A percentile compares a stretch with the other conserved stretches of the same genome.
These are phyloP conservation scores for Ophidiomyces ophidiicola DNA, from an alignment of 2,329 filamentous ascomycete species.

Conservation along the genomic window DNA sequence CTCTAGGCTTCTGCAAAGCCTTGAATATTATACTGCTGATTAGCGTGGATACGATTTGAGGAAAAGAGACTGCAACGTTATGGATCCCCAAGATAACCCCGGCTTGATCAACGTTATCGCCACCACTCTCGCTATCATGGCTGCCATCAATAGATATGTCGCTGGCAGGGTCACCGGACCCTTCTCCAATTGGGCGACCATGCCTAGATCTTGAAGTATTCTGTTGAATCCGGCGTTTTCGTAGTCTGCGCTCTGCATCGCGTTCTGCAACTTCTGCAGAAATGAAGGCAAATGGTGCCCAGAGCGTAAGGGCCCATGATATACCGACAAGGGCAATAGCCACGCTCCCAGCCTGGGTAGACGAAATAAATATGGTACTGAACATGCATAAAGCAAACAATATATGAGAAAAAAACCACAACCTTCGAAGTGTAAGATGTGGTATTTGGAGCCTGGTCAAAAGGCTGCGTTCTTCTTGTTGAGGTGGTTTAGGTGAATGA, in stretches of 20 bases:
- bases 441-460: constrained; percentile 60
- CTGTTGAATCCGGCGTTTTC: constrained; percentile 25
- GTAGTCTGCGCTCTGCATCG: constrained; percentile 52
- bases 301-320: constrained; percentile 83
- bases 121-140: constrained; percentile 34
- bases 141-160: constrained; percentile 22
- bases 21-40: constrained; percentile 75
- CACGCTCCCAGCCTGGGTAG: constrained; percentile 58
- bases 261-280: constrained; percentile 79
- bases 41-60: constrained; percentile 81
- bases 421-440: constrained; percentile 71
- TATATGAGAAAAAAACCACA: constrained; percentile 77
- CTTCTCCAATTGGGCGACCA: constrained; percentile 10
- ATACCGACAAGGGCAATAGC: constrained; percentile 74
- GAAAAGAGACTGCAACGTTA: constrained; percentile 85
- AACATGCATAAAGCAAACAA: constrained; percentile 74
- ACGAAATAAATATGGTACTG: constrained; percentile 64
- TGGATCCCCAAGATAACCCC: constrained; percentile 89
- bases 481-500: constrained; percentile 12
- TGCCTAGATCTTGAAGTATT: constrained; percentile 1
- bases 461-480: constrained; percentile 22
- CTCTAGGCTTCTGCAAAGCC: constrained; percentile 74
- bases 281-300: constrained; percentile 93
- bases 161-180: constrained; percentile 21
- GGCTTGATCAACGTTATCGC: constrained; percentile 58